Conservation (phyloP, 2,329 filamentous ascomycete species). For the Pseudopyricularia javanii region DNA sequence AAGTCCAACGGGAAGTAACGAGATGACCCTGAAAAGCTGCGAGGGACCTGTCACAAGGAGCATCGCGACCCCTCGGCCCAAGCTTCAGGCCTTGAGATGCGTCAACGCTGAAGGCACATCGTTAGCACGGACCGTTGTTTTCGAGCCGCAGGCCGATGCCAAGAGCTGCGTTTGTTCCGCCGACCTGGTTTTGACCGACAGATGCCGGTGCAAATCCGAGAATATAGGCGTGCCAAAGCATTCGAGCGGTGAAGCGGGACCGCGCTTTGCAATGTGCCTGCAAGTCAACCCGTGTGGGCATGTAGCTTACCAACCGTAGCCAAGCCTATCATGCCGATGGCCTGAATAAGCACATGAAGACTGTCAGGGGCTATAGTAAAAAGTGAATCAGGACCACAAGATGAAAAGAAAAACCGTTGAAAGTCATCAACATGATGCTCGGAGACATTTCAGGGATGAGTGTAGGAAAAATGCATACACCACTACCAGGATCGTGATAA, state of each 20-base stretch:
- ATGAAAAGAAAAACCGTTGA: no score
- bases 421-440: no score
- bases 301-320: not conserved
- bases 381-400: no score
- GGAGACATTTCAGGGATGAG: no score
- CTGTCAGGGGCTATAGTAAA: no score
- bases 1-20: not conserved
- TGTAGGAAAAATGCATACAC: no score
- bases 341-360: no score
- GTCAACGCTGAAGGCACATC: not conserved
- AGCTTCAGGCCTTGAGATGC: not conserved
- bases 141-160: not conserved
- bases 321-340: no score
- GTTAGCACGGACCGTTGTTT: not conserved
- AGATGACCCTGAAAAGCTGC: not conserved
- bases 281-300: not conserved
- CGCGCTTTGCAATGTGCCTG: not conserved
- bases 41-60: not conserved
- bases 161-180: not conserved
- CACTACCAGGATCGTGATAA: not conserved
- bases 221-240: not conserved
- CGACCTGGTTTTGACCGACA: not conserved
- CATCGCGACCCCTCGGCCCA: not conserved
- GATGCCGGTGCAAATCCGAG: not conserved
- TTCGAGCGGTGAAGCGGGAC: not conserved